These are phyloP conservation scores for Naganishia friedmannii DNA, from an alignment of 768 basidiomycete genomes.

Conservation along the genomic window DNA sequence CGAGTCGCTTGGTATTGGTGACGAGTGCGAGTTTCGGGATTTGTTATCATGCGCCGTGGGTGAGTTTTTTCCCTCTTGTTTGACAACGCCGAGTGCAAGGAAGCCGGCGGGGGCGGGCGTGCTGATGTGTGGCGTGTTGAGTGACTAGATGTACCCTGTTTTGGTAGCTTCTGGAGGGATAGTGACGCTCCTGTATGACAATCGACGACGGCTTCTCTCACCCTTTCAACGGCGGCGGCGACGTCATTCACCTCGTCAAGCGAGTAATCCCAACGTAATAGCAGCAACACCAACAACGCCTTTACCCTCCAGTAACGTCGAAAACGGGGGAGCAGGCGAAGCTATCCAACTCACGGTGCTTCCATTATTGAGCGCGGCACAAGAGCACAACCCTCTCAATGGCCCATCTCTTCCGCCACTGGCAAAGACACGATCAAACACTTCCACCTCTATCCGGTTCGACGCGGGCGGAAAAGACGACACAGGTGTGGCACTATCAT, in stretches of 20 bases:
- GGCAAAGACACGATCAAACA: neutral
- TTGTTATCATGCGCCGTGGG: slow-evolving; percentile 60
- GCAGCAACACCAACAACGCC: too few species aligned
- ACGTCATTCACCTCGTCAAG: neutral
- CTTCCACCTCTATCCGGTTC: too few species aligned
- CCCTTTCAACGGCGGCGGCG: neutral
- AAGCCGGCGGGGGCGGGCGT: too few species aligned
- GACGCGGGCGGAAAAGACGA: too few species aligned
- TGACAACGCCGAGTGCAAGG: too few species aligned
- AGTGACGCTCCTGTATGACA: slow-evolving; percentile 55
- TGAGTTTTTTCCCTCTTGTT: too few species aligned
- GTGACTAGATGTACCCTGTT: slow-evolving; percentile 53
- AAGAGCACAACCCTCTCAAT: neutral
- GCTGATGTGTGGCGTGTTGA: too few species aligned
- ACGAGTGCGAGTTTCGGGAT: slow-evolving; percentile 57
- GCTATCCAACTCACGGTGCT: neutral
- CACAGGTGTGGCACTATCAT: too few species aligned
- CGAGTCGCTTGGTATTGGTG: slow-evolving; percentile 56
- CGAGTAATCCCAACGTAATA: too few species aligned
- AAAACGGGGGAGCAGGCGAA: neutral
- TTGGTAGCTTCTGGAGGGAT: slow-evolving; percentile 56
- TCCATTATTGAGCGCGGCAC: neutral
- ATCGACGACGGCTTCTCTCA: slow-evolving; percentile 19
- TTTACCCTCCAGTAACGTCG: too few species aligned
- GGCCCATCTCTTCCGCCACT: too few species aligned